A percentile compares a stretch with the other conserved stretches of the same genome.
These are phyloP conservation scores for Fomitiporia mediterranea DNA, from an alignment of 1,284 basidiomycete genomes.

Conservation along the genomic window DNA sequence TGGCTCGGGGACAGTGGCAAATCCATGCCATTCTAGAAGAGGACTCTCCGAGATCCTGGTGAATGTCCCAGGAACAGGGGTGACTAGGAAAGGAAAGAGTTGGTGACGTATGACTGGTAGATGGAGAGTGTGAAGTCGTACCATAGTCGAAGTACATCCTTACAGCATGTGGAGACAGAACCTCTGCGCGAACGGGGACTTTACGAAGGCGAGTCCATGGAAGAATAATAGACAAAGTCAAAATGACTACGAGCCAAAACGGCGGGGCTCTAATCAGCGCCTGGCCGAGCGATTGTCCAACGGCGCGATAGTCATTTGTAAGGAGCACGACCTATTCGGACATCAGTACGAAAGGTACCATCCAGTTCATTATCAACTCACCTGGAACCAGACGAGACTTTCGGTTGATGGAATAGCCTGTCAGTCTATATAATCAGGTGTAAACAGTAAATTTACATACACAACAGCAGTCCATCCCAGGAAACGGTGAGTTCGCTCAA, in stretches of 20 bases:
- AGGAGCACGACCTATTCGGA: conserved; percentile 40
- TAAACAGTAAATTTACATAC: neutral
- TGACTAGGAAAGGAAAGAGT: conserved; percentile 27
- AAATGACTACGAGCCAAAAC: conserved; percentile 50
- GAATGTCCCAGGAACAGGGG: conserved; percentile 50
- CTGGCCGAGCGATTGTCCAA: conserved; percentile 36
- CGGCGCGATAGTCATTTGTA: conserved; percentile 47
- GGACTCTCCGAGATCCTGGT: conserved; percentile 50
- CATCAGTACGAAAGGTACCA: conserved; percentile 41
- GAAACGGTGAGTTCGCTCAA: conserved; percentile 53
- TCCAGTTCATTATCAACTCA: conserved; percentile 37
- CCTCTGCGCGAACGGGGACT: conserved; percentile 47
- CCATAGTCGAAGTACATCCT: conserved; percentile 54
- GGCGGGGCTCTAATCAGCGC: conserved; percentile 43
- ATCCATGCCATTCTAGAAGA: conserved; percentile 57
- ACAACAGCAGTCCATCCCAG: conserved; percentile 50
- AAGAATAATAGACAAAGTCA: conserved; percentile 49
- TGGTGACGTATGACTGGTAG: neutral
- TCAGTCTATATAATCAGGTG: neutral
- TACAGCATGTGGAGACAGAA: conserved; percentile 53
- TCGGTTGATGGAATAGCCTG: neutral
- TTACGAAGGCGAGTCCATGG: conserved; percentile 53
- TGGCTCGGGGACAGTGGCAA: conserved; percentile 50
- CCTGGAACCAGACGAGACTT: conserved; percentile 47
- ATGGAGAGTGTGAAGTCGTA: conserved; percentile 22